phyloP scores from a whole-genome alignment of 495 filamentous ascomycete genomes.

The Cairneyella variabilis region DNA sequence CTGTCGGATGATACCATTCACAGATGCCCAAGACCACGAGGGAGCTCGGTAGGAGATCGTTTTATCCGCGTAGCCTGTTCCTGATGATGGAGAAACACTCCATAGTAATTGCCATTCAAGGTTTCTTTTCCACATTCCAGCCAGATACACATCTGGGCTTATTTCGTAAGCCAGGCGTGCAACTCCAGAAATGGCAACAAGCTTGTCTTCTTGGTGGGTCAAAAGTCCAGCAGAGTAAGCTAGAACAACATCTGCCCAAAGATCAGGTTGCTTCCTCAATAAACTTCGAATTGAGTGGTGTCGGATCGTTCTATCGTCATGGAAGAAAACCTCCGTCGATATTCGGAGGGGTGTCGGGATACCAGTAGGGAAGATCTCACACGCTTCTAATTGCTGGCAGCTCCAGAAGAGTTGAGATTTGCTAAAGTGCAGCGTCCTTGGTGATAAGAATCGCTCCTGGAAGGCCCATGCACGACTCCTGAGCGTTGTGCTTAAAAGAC shows the following conservation, averaged over 20 bases:
- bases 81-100: neutral
- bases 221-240: slow-evolving; percentile 1
- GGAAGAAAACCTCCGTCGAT: neutral
- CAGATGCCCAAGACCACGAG: slow-evolving; percentile 12
- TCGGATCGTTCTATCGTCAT: neutral
- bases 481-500: slow-evolving; percentile 13
- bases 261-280: neutral
- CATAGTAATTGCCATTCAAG: slow-evolving; percentile 6
- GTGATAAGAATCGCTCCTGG: slow-evolving; percentile 32
- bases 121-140: slow-evolving; percentile 7
- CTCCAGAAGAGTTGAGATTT: slow-evolving; percentile 31
- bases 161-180: neutral
- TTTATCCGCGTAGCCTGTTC: neutral
- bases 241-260: neutral
- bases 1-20: slow-evolving; percentile 1
- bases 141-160: slow-evolving; percentile 4
- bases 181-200: slow-evolving; percentile 14
- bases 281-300: neutral
- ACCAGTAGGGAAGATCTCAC: slow-evolving; percentile 25
- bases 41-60: slow-evolving; percentile 5
- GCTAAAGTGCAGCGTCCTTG: slow-evolving; percentile 28
- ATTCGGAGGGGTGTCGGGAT: neutral
- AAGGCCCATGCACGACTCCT: slow-evolving; percentile 30
- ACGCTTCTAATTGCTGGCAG: slow-evolving; percentile 25
- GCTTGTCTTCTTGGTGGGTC: slow-evolving; percentile 5